Evolutionary conservation across 176 grass and related monocot genomes (phyloP).

Genomic region (Miscanthus lutarioriparius): DNA sequence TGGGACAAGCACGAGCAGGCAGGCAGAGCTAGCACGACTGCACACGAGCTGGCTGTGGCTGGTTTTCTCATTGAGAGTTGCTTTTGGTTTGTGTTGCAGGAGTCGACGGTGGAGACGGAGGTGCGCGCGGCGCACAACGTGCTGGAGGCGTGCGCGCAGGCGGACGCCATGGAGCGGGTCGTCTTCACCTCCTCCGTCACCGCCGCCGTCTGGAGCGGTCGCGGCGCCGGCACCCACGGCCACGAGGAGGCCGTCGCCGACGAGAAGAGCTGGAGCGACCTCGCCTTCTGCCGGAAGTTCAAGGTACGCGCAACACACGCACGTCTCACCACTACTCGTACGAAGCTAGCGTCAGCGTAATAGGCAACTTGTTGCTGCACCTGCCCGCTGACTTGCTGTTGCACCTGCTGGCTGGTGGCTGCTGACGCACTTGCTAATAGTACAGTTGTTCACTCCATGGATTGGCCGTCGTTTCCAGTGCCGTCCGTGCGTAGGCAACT

Average conservation of each 20-base stretch:
- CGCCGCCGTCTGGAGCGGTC: constrained; percentile 72
- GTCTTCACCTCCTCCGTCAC: constrained; percentile 97
- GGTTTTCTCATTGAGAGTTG: neutral
- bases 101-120: constrained; percentile 66
- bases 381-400: too few species aligned
- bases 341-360: too few species aligned
- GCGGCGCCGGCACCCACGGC: constrained; percentile 8
- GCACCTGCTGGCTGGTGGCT: too few species aligned
- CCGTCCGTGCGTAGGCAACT: neutral
- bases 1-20: neutral
- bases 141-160: constrained; percentile 89
- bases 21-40: too few species aligned
- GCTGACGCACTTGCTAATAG: too few species aligned
- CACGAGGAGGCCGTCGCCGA: constrained; percentile 40
- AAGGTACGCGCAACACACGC: constrained; percentile 49
- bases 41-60: too few species aligned
- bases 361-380: too few species aligned
- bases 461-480: too few species aligned
- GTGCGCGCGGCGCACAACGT: constrained; percentile 92
- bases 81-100: constrained; percentile 34
- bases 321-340: too few species aligned
- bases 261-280: constrained; percentile 91
- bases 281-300: constrained; percentile 63
- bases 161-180: constrained; percentile 68
- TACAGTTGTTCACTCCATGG: too few species aligned